Base-by-base conservation (phyloP, 768 basidiomycete genomes). In the Boletus tomentosulus region DNA sequence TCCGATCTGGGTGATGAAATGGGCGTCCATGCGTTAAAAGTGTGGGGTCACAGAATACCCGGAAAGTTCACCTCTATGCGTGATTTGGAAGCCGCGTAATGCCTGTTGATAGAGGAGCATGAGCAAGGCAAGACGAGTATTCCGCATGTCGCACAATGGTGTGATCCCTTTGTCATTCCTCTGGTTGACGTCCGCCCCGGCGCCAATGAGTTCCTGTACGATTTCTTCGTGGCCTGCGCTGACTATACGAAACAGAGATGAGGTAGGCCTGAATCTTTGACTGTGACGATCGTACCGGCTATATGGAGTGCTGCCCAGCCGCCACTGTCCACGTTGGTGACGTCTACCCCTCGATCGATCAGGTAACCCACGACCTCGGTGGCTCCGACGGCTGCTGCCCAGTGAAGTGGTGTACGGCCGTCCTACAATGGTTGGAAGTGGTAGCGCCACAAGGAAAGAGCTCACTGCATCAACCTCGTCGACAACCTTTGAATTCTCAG, bases 21-120 rank as follows among this genome's bases (percentile, higher is more conserved):
- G 43, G 68, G 72, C 63, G 74, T 31, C 16, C 19, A 63, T 62
- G 60, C 5, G 22, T 58, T 47, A 59, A 50, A 50, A 48, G 50
- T 45, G 57, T 49, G 53, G 60, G 54, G 64, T 51, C 53, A 56
- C 57, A 2, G 54, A 55, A 64, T 11, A 59, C 55, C 46, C 66
- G 63, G 63, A 61, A 70, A 62, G 28, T 35, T 51, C 64, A 89
- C 92, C 65, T 92, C 88, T 57, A 92, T 81, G 42, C 85, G 87
- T 52, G 92, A 87, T 69, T 94, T 95, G 30, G 92, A 96, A 43
- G 92, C 93, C 28, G 92, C 92, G 65, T 96, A 96, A 71, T 95
- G 92, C 62, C 92, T 96, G 53, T 48, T 37, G 42, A 46, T 56
- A 50, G 31, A 55, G 55, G 41, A 46, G 8, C 13, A 15, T 65